Evolutionary conservation across 2,329 filamentous ascomycete genomes (phyloP).

Genomic region (Teratosphaeria viscida): DNA sequence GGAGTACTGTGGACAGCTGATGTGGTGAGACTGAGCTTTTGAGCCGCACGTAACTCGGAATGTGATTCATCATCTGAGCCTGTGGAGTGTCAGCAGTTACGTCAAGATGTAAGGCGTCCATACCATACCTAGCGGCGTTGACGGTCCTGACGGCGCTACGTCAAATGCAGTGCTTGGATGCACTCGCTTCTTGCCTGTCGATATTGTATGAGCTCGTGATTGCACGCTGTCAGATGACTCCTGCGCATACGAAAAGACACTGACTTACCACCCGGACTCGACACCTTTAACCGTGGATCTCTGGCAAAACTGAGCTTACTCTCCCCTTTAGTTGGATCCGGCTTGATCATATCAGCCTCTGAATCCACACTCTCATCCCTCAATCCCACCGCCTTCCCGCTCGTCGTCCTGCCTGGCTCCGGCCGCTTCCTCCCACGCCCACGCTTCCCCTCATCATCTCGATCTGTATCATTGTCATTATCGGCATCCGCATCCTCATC

Average conservation of each 20-base stretch:
- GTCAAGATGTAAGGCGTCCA: neutral
- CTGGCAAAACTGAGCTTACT: constrained; percentile 19
- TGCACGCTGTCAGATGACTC: neutral
- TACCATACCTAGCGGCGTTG: constrained; percentile 42
- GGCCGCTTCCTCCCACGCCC: constrained; percentile 24
- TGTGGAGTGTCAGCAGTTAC: neutral
- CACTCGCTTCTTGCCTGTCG: constrained; percentile 33
- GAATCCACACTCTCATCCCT: constrained; percentile 22
- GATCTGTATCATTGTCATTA: constrained; percentile 25
- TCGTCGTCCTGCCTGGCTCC: constrained; percentile 23
- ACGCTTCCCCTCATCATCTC: constrained; percentile 19
- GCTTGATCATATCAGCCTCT: constrained; percentile 17
- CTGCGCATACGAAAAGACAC: neutral
- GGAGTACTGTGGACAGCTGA: constrained; percentile 69
- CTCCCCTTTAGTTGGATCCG: constrained; percentile 26
- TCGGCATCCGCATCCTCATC: constrained; percentile 23
- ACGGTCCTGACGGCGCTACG: constrained; percentile 46
- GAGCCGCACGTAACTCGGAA: constrained; percentile 75
- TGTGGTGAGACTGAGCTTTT: constrained; percentile 70
- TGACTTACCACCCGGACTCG: neutral
- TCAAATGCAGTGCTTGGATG: constrained; percentile 84
- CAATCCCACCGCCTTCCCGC: constrained; percentile 24
- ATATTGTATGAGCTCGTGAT: neutral
- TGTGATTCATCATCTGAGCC: constrained; percentile 78
- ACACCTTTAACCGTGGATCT: constrained; percentile 19